Evolutionary conservation across 345 rosid species (phyloP).

Genomic region (Mangifera indica): DNA sequence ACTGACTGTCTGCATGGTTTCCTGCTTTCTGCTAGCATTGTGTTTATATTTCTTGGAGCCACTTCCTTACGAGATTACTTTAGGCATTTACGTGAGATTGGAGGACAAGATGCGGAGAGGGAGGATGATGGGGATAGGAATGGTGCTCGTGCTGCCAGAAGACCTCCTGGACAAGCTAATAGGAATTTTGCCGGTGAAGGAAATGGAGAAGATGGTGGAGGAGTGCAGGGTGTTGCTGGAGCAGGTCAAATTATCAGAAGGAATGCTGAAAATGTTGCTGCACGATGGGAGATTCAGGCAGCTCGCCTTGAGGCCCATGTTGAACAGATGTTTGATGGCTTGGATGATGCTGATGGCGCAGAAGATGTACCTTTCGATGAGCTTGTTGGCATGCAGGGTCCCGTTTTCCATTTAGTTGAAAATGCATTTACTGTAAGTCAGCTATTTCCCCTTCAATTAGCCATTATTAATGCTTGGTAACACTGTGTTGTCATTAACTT

Average conservation of each 20-base stretch:
- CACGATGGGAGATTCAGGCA: constrained; percentile 98
- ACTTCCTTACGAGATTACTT: constrained; percentile 95
- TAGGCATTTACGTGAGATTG: constrained; percentile 89
- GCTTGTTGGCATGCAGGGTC: constrained; percentile 99
- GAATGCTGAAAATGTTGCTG: constrained; percentile 97
- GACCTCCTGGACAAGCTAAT: constrained; percentile 69
- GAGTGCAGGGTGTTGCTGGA: constrained; percentile 72
- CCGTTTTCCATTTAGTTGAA: constrained; percentile 98
- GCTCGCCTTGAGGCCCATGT: constrained; percentile 99
- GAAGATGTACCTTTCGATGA: constrained; percentile 99
- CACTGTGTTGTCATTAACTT: neutral
- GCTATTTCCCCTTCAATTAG: constrained; percentile 11
- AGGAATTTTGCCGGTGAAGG: constrained; percentile 78
- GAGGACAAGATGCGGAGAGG: constrained; percentile 92
- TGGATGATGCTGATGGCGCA: constrained; percentile 99
- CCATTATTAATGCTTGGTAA: neutral
- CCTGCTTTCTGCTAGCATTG: constrained; percentile 94
- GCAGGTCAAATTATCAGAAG: constrained; percentile 74
- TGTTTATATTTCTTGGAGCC: constrained; percentile 93
- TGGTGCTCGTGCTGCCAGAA: constrained; percentile 83
- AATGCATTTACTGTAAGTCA: constrained; percentile 95
- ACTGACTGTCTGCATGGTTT: constrained; percentile 99
- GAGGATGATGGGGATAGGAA: constrained; percentile 92
- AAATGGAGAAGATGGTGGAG: constrained; percentile 81
- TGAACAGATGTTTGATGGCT: constrained; percentile 98